A percentile compares a stretch with the other conserved stretches of the same genome.
Conservation (phyloP, 2,329 filamentous ascomycete genomes). For the Fusarium algeriense region DNA sequence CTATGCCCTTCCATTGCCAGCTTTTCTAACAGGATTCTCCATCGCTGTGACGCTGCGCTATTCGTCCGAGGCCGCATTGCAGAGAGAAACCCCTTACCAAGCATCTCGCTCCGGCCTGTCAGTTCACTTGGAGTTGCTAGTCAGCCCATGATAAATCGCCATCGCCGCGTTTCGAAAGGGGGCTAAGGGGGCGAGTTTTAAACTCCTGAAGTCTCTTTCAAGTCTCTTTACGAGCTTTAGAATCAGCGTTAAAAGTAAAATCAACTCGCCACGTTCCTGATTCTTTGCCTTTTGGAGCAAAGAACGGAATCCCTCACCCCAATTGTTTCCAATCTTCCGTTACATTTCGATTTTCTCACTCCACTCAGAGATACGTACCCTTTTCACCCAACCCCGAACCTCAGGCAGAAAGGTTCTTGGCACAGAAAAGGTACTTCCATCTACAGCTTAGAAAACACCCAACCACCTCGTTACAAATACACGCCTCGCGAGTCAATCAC, state of each 20-base stretch:
- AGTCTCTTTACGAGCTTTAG: slow-evolving; percentile 7
- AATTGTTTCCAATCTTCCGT: slow-evolving; percentile 17
- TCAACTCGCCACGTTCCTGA: slow-evolving; percentile 32
- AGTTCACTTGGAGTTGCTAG: slow-evolving; percentile 39
- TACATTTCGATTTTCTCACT: slow-evolving; percentile 9
- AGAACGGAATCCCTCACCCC: slow-evolving; percentile 17
- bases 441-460: slow-evolving; percentile 31
- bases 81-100: slow-evolving; percentile 40
- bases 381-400: background rate
- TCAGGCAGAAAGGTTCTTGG: slow-evolving; percentile 36
- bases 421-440: slow-evolving; percentile 19
- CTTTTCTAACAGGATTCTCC: slow-evolving; percentile 33
- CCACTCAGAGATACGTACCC: slow-evolving; percentile 29
- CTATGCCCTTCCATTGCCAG: slow-evolving; percentile 45
- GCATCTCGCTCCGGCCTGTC: slow-evolving; percentile 37
- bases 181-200: slow-evolving; percentile 37
- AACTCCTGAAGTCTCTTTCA: slow-evolving; percentile 8
- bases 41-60: slow-evolving; percentile 33
- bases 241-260: slow-evolving; percentile 24
- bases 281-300: slow-evolving; percentile 32
- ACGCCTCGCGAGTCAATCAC: slow-evolving; percentile 40
- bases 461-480: slow-evolving; percentile 41
- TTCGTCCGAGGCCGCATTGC: slow-evolving; percentile 29
- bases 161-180: slow-evolving; percentile 38
- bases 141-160: slow-evolving; percentile 47